Conservation (phyloP, 768 basidiomycete genomes). For the Hemileccinum rubropunctum region DNA sequence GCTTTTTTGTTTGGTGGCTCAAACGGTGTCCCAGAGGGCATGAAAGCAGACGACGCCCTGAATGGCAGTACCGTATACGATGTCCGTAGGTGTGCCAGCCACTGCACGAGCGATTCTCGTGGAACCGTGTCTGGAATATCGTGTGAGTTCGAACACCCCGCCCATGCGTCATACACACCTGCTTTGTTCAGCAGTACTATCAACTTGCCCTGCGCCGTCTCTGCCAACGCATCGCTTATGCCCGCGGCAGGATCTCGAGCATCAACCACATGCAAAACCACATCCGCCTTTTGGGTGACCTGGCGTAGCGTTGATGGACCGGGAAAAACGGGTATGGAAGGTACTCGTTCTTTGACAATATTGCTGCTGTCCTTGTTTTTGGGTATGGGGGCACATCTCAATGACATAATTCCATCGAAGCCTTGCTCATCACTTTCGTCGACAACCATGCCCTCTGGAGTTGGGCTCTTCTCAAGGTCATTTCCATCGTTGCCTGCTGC, state of each 20-base stretch:
- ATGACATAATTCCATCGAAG: constrained; percentile 39
- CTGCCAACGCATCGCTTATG: constrained; percentile 62
- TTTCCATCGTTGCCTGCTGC: constrained; percentile 29
- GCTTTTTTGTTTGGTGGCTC: constrained; percentile 41
- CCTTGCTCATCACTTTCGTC: constrained; percentile 28
- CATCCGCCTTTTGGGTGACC: constrained; percentile 75
- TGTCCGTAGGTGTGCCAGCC: constrained; percentile 61
- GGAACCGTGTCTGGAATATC: constrained; percentile 66
- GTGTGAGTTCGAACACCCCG: neutral
- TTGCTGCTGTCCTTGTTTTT: neutral
- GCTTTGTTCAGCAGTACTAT: constrained; percentile 84
- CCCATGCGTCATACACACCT: constrained; percentile 47
- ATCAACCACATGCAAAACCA: constrained; percentile 78
- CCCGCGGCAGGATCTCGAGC: constrained; percentile 77
- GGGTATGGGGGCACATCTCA: constrained; percentile 8
- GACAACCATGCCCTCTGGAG: constrained; percentile 27
- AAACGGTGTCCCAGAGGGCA: constrained; percentile 39
- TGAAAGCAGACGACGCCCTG: constrained; percentile 65
- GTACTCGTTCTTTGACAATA: constrained; percentile 4
- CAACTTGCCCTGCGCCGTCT: constrained; percentile 42
- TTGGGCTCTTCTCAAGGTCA: constrained; percentile 23
- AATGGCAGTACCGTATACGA: constrained; percentile 68
- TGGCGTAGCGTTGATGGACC: constrained; percentile 28
- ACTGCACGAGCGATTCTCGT: constrained; percentile 67
- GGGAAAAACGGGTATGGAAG: constrained; percentile 22